phyloP scores from a whole-genome alignment of 1,284 basidiomycete species.

The Inonotus obliquus region DNA sequence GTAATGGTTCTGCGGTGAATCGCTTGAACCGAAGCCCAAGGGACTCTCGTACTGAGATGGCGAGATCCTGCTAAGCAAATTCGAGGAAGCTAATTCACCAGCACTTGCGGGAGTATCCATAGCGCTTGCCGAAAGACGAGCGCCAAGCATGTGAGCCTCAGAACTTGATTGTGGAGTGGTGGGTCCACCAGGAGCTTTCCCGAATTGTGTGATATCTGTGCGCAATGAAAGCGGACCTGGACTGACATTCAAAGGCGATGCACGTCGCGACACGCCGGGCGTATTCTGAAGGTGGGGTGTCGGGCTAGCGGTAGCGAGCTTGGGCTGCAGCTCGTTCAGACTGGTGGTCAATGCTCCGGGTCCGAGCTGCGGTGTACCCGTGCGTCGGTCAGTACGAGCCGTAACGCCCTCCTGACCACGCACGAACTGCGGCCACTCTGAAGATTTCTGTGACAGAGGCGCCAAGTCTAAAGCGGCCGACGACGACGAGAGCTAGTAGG shows the following conservation, averaged over 20 bases:
- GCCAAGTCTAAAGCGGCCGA: constrained; percentile 93
- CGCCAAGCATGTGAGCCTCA: constrained; percentile 53
- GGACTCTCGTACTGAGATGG: constrained; percentile 53
- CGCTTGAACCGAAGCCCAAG: constrained; percentile 54
- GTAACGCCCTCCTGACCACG: constrained; percentile 52
- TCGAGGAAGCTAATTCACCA: constrained; percentile 47
- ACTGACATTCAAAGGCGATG: constrained; percentile 40
- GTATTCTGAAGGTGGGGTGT: constrained; percentile 63
- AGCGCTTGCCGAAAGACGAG: constrained; percentile 40
- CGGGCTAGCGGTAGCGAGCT: constrained; percentile 47
- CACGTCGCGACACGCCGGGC: constrained; percentile 43
- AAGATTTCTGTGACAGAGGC: constrained; percentile 81
- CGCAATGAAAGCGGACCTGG: constrained; percentile 7
- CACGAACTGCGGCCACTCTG: constrained; percentile 92
- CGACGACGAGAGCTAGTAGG: constrained; percentile 70
- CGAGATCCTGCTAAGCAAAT: constrained; percentile 62
- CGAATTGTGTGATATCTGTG: constrained; percentile 39
- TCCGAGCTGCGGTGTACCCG: constrained; percentile 49
- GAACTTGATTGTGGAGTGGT: constrained; percentile 59
- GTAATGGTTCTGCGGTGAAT: constrained; percentile 49
- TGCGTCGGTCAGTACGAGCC: constrained; percentile 56
- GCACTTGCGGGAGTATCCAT: constrained; percentile 44
- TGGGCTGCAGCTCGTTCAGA: constrained; percentile 43
- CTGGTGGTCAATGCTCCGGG: constrained; percentile 40
- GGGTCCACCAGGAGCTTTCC: constrained; percentile 47